Evolutionary conservation across 2,329 filamentous ascomycete genomes (phyloP), one percentile per base, ranked within the genome.

Genomic region (Aspergillus neotritici): DNA sequence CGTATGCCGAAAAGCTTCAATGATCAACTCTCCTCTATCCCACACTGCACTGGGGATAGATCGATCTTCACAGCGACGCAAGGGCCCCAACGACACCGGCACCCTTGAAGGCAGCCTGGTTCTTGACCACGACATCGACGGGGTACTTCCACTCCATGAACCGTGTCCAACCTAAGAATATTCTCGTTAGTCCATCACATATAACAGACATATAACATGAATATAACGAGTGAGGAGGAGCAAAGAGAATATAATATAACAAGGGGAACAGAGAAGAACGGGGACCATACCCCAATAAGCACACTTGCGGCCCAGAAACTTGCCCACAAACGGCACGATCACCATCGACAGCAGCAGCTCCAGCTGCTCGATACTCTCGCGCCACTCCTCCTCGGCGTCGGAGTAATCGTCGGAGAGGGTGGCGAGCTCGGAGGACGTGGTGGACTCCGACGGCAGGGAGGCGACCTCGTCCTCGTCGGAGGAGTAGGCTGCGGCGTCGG

Each of bases 91-190:
- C 72, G 7, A 74, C 78, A 21, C 85, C 84, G 1, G 74, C 71
- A n/a, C 71, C 76, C 58, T 78, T 80, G 67, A 85, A 86, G 0
- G 72, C 64, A 49, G 71, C 75, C 60, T 83, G 82, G 64, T 75
- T 83, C 44, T 80, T 67, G 33, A 73, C 53, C n/a, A 66, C 63
- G 34, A 95, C 75, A 48, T 94, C 84, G 43, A 94, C 84, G 0
- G 82, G 82, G 63, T 95, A 93, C 66, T 86, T 84, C 90, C 89
- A 97, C 65, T 88, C 81, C 90, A 96, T 96, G 63, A 89, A 94
- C 59, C 84, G 83, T 15, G 83, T 84, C 90, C 91, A 96, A 54
- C 88, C 90, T 95, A 55, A 34, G 48, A n/a, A n/a, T n/a, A n/a
- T n/a, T 2, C 10, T 12, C 16, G 30, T 11, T n/a, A 17, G 37